A percentile compares a stretch with the other conserved stretches of the same genome.
Evolutionary conservation across 805 yeast genomes (phyloP).

Genomic region (Myxozyma udenii): DNA sequence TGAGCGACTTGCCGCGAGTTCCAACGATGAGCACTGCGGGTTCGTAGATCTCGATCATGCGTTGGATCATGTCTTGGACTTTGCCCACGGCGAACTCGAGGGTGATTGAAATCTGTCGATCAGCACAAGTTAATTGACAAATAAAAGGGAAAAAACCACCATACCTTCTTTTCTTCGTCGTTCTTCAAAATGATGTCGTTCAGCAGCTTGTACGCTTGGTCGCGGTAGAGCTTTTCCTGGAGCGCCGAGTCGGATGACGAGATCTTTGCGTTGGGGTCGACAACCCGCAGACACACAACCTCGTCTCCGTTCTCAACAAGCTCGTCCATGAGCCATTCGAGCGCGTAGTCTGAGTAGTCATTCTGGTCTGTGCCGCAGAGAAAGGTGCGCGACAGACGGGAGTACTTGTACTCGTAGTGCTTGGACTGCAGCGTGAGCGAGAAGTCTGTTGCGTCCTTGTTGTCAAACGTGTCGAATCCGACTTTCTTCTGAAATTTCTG

Average conservation of each 20-base stretch:
- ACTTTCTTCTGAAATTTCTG: constrained; percentile 38
- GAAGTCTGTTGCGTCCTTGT: constrained; percentile 38
- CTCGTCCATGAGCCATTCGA: constrained; percentile 48
- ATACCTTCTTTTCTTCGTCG: constrained; percentile 37
- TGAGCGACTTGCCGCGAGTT: constrained; percentile 42
- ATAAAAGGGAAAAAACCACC: not conserved
- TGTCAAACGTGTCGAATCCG: constrained; percentile 46
- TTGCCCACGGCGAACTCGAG: constrained; percentile 48
- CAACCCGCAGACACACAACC: constrained; percentile 45
- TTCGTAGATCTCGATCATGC: constrained; percentile 46
- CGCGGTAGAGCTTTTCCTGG: constrained; percentile 35
- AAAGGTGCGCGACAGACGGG: constrained; percentile 44
- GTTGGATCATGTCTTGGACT: constrained; percentile 43
- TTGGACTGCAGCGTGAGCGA: constrained; percentile 43
- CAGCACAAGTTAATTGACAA: not conserved
- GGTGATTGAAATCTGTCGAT: constrained; percentile 39
- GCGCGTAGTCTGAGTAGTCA: constrained; percentile 44
- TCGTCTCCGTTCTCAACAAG: constrained; percentile 48
- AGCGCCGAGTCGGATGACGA: constrained; percentile 27
- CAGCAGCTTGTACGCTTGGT: constrained; percentile 40
- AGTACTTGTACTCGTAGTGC: constrained; percentile 41
- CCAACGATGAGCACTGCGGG: constrained; percentile 49
- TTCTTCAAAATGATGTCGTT: constrained; percentile 40
- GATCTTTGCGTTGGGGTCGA: constrained; percentile 38
- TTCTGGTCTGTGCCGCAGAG: constrained; percentile 47